Percentiles rank a stretch among this genome's conserved stretches.
Conservation (phyloP, 352 stramenopile species). For the Pythium biforme region DNA sequence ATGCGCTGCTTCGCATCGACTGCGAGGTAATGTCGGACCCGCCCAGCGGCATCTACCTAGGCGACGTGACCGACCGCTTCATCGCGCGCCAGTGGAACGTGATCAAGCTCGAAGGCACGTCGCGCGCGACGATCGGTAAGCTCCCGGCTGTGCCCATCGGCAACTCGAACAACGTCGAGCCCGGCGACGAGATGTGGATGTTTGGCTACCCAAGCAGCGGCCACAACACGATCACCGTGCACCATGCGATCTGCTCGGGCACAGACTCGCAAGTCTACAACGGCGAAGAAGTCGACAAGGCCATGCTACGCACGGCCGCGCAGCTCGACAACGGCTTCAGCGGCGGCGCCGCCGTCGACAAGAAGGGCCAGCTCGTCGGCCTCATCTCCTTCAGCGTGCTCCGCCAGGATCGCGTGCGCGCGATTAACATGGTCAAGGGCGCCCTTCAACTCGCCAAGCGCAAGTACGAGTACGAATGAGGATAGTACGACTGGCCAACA, state of each 20-base stretch:
- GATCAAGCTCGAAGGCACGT: constrained; percentile 76
- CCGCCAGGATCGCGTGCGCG: constrained; percentile 81
- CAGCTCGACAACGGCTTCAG: constrained; percentile 88
- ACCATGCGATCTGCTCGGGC: constrained; percentile 87
- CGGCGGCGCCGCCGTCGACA: constrained; percentile 79
- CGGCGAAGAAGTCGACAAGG: constrained; percentile 82
- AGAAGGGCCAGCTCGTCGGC: constrained; percentile 82
- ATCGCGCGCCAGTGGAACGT: constrained; percentile 84
- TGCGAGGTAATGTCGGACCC: constrained; percentile 85
- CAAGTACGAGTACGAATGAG: constrained; percentile 68
- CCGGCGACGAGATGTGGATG: constrained; percentile 90
- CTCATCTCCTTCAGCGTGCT: constrained; percentile 87
- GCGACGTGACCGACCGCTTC: constrained; percentile 84
- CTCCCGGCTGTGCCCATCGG: constrained; percentile 75
- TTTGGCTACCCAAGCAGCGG: constrained; percentile 87
- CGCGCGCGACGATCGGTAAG: constrained; percentile 65
- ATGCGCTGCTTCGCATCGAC: constrained; percentile 79
- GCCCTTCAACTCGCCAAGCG: constrained; percentile 81
- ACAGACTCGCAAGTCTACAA: constrained; percentile 87
- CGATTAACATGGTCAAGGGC: constrained; percentile 89
- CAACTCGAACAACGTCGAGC: constrained; percentile 88
- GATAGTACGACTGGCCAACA: too few relatives aligned
- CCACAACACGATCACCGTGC: constrained; percentile 89
- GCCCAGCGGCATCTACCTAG: constrained; percentile 85
- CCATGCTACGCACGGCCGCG: constrained; percentile 81